A percentile compares a stretch with the other conserved stretches of the same genome.
Evolutionary conservation across 768 basidiomycete genomes (phyloP).

Genomic region (Tulasnella sp.): DNA sequence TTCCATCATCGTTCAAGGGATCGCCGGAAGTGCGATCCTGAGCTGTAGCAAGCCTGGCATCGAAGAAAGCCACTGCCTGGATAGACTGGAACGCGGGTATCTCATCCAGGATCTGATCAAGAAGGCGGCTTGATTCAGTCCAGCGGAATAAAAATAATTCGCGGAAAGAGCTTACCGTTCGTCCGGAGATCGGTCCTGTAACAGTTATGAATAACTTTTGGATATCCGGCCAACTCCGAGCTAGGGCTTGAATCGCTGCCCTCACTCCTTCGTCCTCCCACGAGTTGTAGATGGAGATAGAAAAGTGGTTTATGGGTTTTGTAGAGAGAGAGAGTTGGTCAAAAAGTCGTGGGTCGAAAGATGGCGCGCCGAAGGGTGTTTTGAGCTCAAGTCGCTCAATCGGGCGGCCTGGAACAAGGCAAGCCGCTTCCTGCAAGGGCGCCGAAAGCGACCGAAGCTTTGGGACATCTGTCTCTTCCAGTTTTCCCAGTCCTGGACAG

Average conservation of each 20-base stretch:
- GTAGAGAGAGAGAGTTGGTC: neutral
- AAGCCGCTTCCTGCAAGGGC: neutral
- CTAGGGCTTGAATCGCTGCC: neutral
- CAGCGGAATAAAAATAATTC: neutral
- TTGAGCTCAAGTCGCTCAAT: neutral
- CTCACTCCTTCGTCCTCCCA: neutral
- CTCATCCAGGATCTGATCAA: neutral
- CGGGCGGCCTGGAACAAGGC: neutral
- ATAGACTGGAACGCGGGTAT: neutral
- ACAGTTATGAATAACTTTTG: neutral
- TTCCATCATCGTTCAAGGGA: neutral
- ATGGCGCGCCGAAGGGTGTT: neutral
- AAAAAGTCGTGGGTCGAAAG: neutral
- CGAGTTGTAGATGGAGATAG: neutral
- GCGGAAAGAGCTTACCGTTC: neutral
- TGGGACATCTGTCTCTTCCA: neutral
- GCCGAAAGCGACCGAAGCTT: neutral
- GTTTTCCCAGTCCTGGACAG: neutral
- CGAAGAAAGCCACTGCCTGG: neutral
- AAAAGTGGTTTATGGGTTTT: neutral
- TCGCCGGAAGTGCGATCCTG: neutral
- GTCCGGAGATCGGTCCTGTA: neutral
- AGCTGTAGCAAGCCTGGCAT: neutral
- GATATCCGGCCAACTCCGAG: neutral
- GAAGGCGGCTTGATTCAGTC: neutral